phyloP scores from a whole-genome alignment of 2,329 filamentous ascomycete species.

The Aspergillus sp. region DNA sequence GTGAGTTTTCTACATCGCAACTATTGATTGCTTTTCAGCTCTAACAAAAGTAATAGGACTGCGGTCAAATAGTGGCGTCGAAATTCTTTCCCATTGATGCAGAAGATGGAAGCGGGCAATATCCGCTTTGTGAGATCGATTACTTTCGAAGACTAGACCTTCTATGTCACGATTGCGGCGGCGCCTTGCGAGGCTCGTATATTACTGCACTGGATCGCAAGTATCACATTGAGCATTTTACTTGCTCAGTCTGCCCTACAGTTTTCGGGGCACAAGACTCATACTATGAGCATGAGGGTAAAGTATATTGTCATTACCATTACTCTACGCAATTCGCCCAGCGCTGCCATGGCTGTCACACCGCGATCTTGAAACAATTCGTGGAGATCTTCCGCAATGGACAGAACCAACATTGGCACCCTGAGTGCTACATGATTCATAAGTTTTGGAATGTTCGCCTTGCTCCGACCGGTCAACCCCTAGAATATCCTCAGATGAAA shows the following conservation, averaged over 20 bases:
- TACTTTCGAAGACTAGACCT: slow-evolving; percentile 92
- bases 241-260: slow-evolving; percentile 92
- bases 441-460: slow-evolving; percentile 99
- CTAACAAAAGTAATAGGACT: slow-evolving; percentile 65
- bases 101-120: slow-evolving; percentile 77
- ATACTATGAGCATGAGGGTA: slow-evolving; percentile 96
- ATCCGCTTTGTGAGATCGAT: slow-evolving; percentile 95
- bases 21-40: slow-evolving; percentile 8
- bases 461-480: slow-evolving; percentile 58
- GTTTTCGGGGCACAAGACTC: slow-evolving; percentile 98
- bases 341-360: slow-evolving; percentile 93
- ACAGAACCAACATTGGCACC: slow-evolving; percentile 98
- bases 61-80: slow-evolving; percentile 92
- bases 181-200: slow-evolving; percentile 91
- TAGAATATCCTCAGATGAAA: slow-evolving; percentile 47
- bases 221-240: slow-evolving; percentile 99
- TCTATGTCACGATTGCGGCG: slow-evolving; percentile 87
- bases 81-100: slow-evolving; percentile 98
- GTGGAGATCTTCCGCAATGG: slow-evolving; percentile 98
- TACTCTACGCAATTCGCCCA: slow-evolving; percentile 98
- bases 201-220: slow-evolving; percentile 97
- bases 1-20: slow-evolving; percentile 55
- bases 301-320: slow-evolving; percentile 97
- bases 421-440: slow-evolving; percentile 99
- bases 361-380: slow-evolving; percentile 96